Percentiles rank a stretch among this genome's conserved stretches.
Conservation (phyloP, 2,329 filamentous ascomycete species). For the Colletotrichum sp. region DNA sequence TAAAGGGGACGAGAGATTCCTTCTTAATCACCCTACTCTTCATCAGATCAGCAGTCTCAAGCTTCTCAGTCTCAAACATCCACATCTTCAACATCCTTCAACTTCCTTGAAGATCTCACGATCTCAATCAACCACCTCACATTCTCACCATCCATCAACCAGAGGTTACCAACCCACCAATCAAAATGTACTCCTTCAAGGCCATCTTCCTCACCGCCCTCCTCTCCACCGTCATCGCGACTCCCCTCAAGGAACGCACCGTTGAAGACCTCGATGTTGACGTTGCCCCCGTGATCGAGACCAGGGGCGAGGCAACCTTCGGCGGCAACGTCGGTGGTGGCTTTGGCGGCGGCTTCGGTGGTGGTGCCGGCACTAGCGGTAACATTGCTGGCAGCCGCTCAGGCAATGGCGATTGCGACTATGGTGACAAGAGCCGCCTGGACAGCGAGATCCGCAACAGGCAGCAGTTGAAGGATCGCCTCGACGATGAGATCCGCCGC, state of each 20-base stretch:
- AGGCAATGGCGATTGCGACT: neutral
- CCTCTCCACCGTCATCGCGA: neutral
- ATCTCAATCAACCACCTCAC: neutral
- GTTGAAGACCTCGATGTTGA: neutral
- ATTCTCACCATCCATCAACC: neutral
- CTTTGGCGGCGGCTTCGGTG: neutral
- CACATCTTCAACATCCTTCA: neutral
- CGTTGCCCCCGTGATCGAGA: neutral
- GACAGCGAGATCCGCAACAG: conserved; percentile 33
- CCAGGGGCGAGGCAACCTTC: neutral
- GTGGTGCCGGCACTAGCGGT: neutral
- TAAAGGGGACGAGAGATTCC: neutral
- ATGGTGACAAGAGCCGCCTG: neutral
- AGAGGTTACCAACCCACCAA: neutral
- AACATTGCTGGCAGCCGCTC: neutral
- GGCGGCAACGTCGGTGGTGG: neutral
- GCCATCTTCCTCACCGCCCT: neutral
- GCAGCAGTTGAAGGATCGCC: conserved; percentile 26
- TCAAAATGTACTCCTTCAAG: conserved; percentile 7
- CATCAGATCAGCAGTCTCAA: neutral
- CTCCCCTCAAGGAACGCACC: neutral
- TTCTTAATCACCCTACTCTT: fast-evolving
- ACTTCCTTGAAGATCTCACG: neutral
- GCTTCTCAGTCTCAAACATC: neutral
- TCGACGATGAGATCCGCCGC: conserved; percentile 15